Conservation (phyloP, 192 early-diverging fungal genomes). For the Backusella westeae region DNA sequence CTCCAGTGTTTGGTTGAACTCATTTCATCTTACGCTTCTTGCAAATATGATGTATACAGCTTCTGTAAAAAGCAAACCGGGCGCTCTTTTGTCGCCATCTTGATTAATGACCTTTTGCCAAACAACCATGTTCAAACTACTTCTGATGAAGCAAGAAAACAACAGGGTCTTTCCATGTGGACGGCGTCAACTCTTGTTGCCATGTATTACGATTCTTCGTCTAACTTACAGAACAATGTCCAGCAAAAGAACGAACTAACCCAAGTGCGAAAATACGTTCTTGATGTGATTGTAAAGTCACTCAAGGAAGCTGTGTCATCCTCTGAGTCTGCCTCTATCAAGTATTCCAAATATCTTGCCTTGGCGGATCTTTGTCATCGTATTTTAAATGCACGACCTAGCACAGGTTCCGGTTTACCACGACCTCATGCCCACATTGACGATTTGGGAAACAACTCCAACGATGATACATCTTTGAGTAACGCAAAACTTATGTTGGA, state of each 20-base stretch:
- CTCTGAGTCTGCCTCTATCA: constrained; percentile 45
- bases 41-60: constrained; percentile 69
- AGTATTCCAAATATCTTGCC: constrained; percentile 68
- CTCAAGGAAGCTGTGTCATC: constrained; percentile 63
- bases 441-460: constrained; percentile 22
- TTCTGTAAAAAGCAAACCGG: constrained; percentile 45
- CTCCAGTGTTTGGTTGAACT: constrained; percentile 88
- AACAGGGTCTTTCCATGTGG: constrained; percentile 65
- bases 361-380: constrained; percentile 67
- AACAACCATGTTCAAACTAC: constrained; percentile 40
- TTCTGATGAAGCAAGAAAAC: constrained; percentile 50
- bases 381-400: constrained; percentile 57
- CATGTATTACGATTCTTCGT: constrained; percentile 44
- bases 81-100: constrained; percentile 53
- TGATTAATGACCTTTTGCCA: constrained; percentile 71
- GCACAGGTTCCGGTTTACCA: neutral
- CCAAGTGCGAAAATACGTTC: constrained; percentile 61
- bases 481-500: constrained; percentile 85
- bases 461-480: constrained; percentile 57
- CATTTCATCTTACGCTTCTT: constrained; percentile 79
- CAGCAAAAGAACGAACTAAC: constrained; percentile 52
- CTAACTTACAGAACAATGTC: constrained; percentile 46
- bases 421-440: neutral
- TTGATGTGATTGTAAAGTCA: constrained; percentile 61
- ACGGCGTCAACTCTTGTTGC: constrained; percentile 64